Evolutionary conservation across 1,139 yeast species (phyloP).

Genomic region (Debaryomycetaceae sp.): DNA sequence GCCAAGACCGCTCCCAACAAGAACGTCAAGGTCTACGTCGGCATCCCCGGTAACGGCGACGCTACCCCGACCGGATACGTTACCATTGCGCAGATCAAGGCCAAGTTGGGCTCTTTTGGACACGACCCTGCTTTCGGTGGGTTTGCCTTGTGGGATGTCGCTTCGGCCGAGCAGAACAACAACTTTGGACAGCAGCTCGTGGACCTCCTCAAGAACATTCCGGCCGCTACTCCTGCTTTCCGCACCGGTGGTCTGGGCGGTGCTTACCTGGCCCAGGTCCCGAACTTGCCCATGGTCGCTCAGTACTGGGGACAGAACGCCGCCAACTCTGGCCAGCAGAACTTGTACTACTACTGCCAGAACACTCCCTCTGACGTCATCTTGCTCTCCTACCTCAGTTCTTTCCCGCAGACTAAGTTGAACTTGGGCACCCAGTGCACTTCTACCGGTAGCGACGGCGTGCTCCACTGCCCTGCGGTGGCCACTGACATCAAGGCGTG

Average conservation of each 20-base stretch:
- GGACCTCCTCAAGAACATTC: too few species aligned
- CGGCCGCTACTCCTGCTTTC: too few species aligned
- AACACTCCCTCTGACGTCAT: slow-evolving; percentile 61
- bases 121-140: slow-evolving; percentile 14
- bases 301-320: slow-evolving; percentile 91
- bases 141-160: slow-evolving; percentile 19
- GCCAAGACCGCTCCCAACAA: slow-evolving; percentile 8
- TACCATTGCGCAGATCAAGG: slow-evolving; percentile 7
- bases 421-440: slow-evolving; percentile 68
- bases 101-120: slow-evolving; percentile 7
- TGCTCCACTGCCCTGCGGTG: slow-evolving; percentile 49
- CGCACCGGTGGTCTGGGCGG: too few species aligned
- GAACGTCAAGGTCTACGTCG: slow-evolving; percentile 9
- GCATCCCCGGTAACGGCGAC: slow-evolving; percentile 8
- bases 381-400: slow-evolving; percentile 56
- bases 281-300: too few species aligned
- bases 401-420: slow-evolving; percentile 44
- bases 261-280: too few species aligned
- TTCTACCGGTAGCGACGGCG: slow-evolving; percentile 34
- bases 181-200: slow-evolving; percentile 1
- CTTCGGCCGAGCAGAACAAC: slow-evolving; percentile 6
- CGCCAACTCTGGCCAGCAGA: slow-evolving; percentile 57
- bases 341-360: slow-evolving; percentile 58
- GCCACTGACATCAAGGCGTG: slow-evolving; percentile 77
- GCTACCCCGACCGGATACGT: slow-evolving; percentile 12